Evolutionary conservation across 352 stramenopile genomes (phyloP).

Genomic region (Phytophthora fragariae): DNA sequence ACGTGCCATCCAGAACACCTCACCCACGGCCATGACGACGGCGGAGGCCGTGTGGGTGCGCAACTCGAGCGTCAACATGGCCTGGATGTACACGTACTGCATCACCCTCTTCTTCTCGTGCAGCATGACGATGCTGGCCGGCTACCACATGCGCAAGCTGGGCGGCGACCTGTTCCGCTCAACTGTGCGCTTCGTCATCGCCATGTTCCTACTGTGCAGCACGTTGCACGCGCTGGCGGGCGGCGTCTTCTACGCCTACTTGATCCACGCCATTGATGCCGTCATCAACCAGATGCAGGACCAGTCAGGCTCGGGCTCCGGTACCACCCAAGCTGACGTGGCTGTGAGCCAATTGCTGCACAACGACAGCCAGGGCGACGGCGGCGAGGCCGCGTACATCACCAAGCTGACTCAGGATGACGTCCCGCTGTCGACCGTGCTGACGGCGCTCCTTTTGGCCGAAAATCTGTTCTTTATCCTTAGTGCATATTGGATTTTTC

Average conservation of each 20-base stretch:
- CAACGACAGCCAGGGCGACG: conserved; percentile 57
- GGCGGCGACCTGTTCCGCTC: conserved; percentile 72
- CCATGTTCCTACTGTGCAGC: conserved; percentile 64
- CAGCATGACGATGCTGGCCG: conserved; percentile 57
- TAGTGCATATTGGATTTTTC: conserved; percentile 74
- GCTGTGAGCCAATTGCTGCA: conserved; percentile 42
- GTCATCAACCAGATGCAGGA: conserved; percentile 30
- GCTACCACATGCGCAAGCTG: conserved; percentile 70
- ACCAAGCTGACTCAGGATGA: conserved; percentile 67
- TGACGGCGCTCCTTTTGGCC: conserved; percentile 57
- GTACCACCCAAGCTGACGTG: conserved; percentile 16
- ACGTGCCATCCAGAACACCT: background rate
- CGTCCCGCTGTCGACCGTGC: conserved; percentile 42
- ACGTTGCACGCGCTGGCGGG: conserved; percentile 58
- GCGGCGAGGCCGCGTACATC: conserved; percentile 64
- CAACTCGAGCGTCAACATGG: conserved; percentile 45
- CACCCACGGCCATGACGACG: conserved; percentile 13
- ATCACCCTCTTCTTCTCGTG: conserved; percentile 64
- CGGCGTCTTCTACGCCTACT: conserved; percentile 63
- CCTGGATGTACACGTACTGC: conserved; percentile 75
- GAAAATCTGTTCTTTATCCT: conserved; percentile 76
- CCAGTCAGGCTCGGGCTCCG: conserved; percentile 20
- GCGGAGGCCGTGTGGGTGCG: conserved; percentile 32
- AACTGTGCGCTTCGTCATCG: conserved; percentile 78
- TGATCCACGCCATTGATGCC: conserved; percentile 47